Evolutionary conservation across 768 basidiomycete species (phyloP).

Genomic region (Lactifluus pinguis): DNA sequence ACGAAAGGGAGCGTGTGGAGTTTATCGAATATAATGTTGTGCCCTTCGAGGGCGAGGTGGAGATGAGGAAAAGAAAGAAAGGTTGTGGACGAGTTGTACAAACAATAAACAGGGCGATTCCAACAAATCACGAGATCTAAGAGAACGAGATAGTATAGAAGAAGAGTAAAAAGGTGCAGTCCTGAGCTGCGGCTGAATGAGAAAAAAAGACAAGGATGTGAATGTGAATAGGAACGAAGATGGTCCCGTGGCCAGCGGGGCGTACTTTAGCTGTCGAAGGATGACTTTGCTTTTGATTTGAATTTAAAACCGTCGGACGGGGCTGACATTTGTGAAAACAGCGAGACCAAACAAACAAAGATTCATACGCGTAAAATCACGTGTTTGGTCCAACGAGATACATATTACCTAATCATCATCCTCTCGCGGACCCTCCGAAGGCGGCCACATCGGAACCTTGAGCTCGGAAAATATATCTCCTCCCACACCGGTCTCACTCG

Average conservation of each 20-base stretch:
- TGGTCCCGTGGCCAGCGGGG: slow-evolving; percentile 2
- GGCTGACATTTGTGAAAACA: neutral
- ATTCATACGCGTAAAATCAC: slow-evolving; percentile 12
- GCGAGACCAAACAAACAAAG: neutral
- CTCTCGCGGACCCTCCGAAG: slow-evolving; percentile 4
- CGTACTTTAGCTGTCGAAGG: neutral
- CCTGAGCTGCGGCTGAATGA: slow-evolving; percentile 7
- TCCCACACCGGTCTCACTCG: neutral
- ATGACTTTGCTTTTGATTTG: neutral
- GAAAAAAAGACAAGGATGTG: neutral
- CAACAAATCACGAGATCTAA: slow-evolving; percentile 8
- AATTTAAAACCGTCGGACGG: neutral
- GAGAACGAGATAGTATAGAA: neutral
- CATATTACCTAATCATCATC: slow-evolving; percentile 1
- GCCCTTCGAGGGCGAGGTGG: slow-evolving; percentile 30
- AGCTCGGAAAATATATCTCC: slow-evolving; percentile 19
- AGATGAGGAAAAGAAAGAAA: slow-evolving; percentile 21
- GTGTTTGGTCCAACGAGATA: neutral
- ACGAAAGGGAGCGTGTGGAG: slow-evolving; percentile 30
- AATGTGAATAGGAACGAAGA: slow-evolving; percentile 1
- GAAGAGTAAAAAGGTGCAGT: slow-evolving; percentile 8
- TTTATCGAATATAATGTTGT: slow-evolving; percentile 26
- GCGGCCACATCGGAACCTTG: slow-evolving; percentile 17
- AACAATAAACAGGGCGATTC: slow-evolving; percentile 13
- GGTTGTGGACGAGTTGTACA: slow-evolving; percentile 8